Base-by-base conservation (phyloP, 176 grass and related monocot species). In the Stipa capillata region DNA sequence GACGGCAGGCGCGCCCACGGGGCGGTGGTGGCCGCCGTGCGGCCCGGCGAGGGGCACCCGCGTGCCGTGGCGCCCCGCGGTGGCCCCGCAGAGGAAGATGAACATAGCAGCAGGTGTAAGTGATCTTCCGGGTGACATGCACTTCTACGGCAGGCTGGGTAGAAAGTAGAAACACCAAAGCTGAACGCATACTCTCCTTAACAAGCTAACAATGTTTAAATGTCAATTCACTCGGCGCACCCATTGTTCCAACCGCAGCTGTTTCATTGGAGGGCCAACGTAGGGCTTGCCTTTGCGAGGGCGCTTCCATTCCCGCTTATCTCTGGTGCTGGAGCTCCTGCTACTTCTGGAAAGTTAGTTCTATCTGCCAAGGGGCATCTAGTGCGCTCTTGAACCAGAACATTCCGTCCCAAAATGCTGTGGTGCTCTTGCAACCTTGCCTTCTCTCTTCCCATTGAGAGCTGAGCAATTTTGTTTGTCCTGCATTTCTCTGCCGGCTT, bases 181-280 rank as follows among this genome's bases (percentile, higher is more conserved):
- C 23, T 32, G 24, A 69, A 56, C 27, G 20, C 16, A 45, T 47
- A 55, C 15, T 47, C 16, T 71, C 11, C 59, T 21, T 36, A 17
- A 2, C 2, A 85, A 61, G 34, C 18, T 51, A 32, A 2, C 6
- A 72, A 64, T 37, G 25, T 58, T 18, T 1, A 47, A 44, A 2
- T 54, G 10, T 84, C 79, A 91, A n/a, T 69, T 79, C 72, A n/a
- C 4, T 25, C 76, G 83, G 79, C 74, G 75, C 25, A 94, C 28
- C 89, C 92, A 94, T 25, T 72, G 86, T 39, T 82, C 92, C 72
- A 94, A 72, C 5, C 86, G 75, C 17, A 94, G 75, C 44, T 94
- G 89, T 81, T 84, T 94, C 82, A 94, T 21, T 20, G 83, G 89
- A 60, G 86, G 89, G 25, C 80, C 89, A 54, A 87, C 44, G 4